Conservation (phyloP, 805 yeast genomes). For the Candida tallmaniae region DNA sequence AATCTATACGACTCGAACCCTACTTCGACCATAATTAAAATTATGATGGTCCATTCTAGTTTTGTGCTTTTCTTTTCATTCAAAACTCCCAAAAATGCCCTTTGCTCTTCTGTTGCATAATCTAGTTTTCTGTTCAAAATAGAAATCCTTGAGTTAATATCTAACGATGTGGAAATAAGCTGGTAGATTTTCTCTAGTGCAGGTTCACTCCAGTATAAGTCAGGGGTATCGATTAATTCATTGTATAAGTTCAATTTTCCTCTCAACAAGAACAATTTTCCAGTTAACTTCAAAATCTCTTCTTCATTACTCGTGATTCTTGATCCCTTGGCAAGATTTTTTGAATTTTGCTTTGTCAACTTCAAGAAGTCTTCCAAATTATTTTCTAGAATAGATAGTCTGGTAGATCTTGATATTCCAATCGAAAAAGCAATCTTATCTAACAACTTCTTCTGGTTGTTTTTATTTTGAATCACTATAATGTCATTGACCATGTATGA, state of each 20-base stretch:
- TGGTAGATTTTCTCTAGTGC: constrained; percentile 72
- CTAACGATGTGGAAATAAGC: constrained; percentile 65
- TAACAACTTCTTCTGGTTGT: constrained; percentile 41
- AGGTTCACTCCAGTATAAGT: constrained; percentile 90
- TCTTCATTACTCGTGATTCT: constrained; percentile 41
- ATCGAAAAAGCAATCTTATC: constrained; percentile 88
- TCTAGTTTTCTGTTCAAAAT: constrained; percentile 83
- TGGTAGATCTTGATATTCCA: constrained; percentile 82
- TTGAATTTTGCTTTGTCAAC: constrained; percentile 60
- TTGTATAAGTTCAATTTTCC: constrained; percentile 83
- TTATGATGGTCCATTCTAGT: constrained; percentile 85
- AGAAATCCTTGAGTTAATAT: constrained; percentile 69
- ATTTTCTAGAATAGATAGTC: constrained; percentile 74
- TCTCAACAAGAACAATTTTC: constrained; percentile 67
- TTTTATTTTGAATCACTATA: constrained; percentile 55
- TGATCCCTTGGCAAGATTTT: constrained; percentile 59
- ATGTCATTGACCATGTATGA: constrained; percentile 62
- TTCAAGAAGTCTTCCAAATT: constrained; percentile 65
- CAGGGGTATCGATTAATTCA: constrained; percentile 89
- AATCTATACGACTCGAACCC: constrained; percentile 75
- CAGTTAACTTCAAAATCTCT: constrained; percentile 67
- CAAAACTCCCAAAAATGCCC: constrained; percentile 68
- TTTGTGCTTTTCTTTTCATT: constrained; percentile 73
- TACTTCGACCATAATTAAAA: constrained; percentile 80
- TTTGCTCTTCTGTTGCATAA: constrained; percentile 84